Base-by-base conservation (phyloP, 2,329 filamentous ascomycete genomes). In the Microdochium paspali region DNA sequence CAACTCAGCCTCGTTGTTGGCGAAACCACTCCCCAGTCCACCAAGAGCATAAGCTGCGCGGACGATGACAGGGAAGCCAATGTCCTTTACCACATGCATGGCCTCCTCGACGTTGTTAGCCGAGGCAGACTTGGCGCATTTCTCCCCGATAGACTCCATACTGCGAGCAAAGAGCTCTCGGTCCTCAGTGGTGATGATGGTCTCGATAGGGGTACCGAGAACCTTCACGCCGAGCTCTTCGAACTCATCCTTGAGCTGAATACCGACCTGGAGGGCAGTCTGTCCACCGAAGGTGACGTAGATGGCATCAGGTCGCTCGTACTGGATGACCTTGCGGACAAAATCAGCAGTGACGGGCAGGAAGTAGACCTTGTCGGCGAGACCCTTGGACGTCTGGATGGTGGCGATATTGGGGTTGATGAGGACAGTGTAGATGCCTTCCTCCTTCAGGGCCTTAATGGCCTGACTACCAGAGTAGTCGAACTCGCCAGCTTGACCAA, bases 361-460 rank as follows among this genome's bases (percentile, higher is more conserved):
- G 76, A 97, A 98, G 71, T 97, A 98, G 46, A 98, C 93, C 74
- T 97, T 97, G 68, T 98, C 93, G 13, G 93, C 93, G 46, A 98
- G 74, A 54, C 93, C 93, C 71, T 96, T 96, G 46, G 93, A 97
- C 4, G 93, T 98, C 67, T 98, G 93, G 53, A 97, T 97, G 1
- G 93, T 98, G 55, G 93, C 93, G 64, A 98, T 97, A 65, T 98
- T 98, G 49, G 93, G 93, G 71, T 98, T 98, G 77, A 98, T 97
- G 53, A 98, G 75, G 53, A 98, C 85, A 3, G 93, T 96, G 73
- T 96, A 97, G 59, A 97, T 96, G 51, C 90, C 91, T 69, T 97
- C 93, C 66, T 97, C 87, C 70, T 97, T 97, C 58, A 98, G 65
- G 31, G 93, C 93, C 74, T 98, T 98, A 75, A 98, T 97, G 43